These are phyloP conservation scores for Russula vinacea DNA, from an alignment of 768 basidiomycete species.

Conservation along the genomic window DNA sequence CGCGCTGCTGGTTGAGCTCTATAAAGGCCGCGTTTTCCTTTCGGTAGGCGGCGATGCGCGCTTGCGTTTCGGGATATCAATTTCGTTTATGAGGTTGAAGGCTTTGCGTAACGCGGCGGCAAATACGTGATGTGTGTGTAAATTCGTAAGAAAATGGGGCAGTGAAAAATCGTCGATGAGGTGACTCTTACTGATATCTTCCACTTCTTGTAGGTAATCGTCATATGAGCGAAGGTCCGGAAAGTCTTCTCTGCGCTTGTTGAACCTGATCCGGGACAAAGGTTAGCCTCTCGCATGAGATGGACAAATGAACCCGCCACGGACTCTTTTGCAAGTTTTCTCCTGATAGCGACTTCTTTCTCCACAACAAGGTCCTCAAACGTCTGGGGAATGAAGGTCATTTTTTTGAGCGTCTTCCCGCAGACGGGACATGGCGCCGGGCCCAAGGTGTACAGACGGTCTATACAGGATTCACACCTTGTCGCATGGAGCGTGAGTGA, in stretches of 20 bases:
- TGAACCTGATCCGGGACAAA: constrained; percentile 59
- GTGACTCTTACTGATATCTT: constrained; percentile 69
- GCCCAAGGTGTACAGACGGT: constrained; percentile 90
- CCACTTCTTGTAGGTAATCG: constrained; percentile 93
- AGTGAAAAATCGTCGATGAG: not conserved
- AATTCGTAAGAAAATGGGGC: not conserved
- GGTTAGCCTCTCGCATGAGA: not conserved
- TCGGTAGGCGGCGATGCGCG: constrained; percentile 72
- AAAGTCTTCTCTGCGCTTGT: constrained; percentile 92
- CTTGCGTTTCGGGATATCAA: constrained; percentile 81
- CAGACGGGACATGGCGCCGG: constrained; percentile 97
- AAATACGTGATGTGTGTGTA: not conserved
- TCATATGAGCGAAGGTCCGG: constrained; percentile 75
- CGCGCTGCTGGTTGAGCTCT: constrained; percentile 78
- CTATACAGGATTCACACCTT: constrained; percentile 99
- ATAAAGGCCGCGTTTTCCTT: constrained; percentile 80
- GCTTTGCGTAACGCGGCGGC: constrained; percentile 41
- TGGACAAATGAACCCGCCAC: constrained; percentile 31
- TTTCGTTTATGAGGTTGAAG: constrained; percentile 92
- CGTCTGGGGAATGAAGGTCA: constrained; percentile 93
- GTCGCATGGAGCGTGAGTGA: too few relatives aligned
- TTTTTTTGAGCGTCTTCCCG: constrained; percentile 78
- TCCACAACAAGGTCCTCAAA: constrained; percentile 91
- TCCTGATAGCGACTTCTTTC: constrained; percentile 87
- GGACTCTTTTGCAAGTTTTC: constrained; percentile 86